phyloP scores from a whole-genome alignment of 495 filamentous ascomycete species.

The Aspergillus campestris region DNA sequence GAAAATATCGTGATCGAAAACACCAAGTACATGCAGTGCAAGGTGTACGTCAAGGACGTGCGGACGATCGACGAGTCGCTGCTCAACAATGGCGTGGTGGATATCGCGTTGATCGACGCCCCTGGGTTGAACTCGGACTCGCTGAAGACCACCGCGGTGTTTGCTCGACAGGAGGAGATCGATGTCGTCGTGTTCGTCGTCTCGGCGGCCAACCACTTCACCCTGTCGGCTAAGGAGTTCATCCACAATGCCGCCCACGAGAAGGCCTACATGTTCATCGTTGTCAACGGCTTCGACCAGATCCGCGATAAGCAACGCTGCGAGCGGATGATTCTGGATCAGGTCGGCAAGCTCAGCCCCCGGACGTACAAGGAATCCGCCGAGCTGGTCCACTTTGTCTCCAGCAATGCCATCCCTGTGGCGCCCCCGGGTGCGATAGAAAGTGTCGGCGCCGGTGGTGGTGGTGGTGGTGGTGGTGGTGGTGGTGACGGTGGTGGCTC shows the following conservation, averaged over 20 bases:
- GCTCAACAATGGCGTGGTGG: conserved; percentile 94
- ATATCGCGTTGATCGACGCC: conserved; percentile 95
- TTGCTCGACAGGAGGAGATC: conserved; percentile 95
- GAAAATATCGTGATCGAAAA: conserved; percentile 89
- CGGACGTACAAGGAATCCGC: conserved; percentile 85
- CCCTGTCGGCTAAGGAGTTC: conserved; percentile 90
- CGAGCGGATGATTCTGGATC: conserved; percentile 85
- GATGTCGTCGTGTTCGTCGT: conserved; percentile 99
- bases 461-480: conserved; percentile 50
- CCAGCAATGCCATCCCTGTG: conserved; percentile 85
- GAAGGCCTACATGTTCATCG: conserved; percentile 98
- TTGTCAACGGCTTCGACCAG: conserved; percentile 93
- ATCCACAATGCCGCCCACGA: conserved; percentile 92
- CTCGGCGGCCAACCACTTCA: conserved; percentile 95
- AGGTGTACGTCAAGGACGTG: conserved; percentile 91
- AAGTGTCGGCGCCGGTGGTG: conserved; percentile 42
- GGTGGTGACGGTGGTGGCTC: conserved; percentile 37
- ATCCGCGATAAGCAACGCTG: conserved; percentile 83
- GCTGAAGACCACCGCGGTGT: conserved; percentile 91
- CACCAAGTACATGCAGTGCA: conserved; percentile 82
- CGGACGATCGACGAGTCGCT: conserved; percentile 86
- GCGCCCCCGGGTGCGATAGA: conserved; percentile 43
- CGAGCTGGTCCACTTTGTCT: conserved; percentile 95
- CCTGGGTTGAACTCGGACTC: conserved; percentile 93
- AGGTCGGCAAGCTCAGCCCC: conserved; percentile 76